Percentiles rank a stretch among this genome's conserved stretches.
Conservation (phyloP, 441 rosid species). For the Biscutella laevigata region DNA sequence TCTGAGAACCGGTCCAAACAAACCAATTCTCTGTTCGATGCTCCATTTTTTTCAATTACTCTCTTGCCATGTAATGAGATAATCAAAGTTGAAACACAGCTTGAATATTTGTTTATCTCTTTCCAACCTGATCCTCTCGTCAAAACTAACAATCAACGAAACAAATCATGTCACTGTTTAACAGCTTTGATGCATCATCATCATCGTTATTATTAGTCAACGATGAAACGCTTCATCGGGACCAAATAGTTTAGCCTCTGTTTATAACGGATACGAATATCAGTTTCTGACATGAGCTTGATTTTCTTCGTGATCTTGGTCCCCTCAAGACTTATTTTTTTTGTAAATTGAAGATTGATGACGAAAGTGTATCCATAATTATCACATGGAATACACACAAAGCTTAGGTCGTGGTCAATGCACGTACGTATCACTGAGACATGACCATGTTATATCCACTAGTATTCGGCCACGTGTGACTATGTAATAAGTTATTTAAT, state of each 20-base stretch:
- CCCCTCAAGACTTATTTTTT: background rate
- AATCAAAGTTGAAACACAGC: slow-evolving; percentile 14
- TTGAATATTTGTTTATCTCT: slow-evolving; percentile 18
- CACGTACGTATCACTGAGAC: slow-evolving; percentile 10
- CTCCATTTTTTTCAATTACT: background rate
- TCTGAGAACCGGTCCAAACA: slow-evolving; percentile 9
- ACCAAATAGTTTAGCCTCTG: background rate
- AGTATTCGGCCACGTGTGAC: background rate
- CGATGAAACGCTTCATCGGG: background rate
- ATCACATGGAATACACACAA: slow-evolving; percentile 15
- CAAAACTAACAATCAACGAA: background rate
- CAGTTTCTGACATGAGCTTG: slow-evolving; percentile 7
- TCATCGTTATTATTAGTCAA: slow-evolving; percentile 7
- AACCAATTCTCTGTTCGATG: slow-evolving; percentile 11
- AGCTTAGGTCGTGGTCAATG: slow-evolving; percentile 15
- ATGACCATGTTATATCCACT: slow-evolving; percentile 8
- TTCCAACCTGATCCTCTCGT: background rate
- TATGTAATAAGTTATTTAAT: background rate
- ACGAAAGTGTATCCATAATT: slow-evolving; percentile 5
- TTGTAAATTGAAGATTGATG: background rate
- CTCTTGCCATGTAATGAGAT: slow-evolving; percentile 9
- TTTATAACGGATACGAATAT: slow-evolving; percentile 8
- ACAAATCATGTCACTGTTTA: background rate
- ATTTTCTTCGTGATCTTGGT: background rate
- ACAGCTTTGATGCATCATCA: too few species aligned